Evolutionary conservation across 139 green algal genomes (phyloP).

Genomic region (Edaphochlamys debaryana): DNA sequence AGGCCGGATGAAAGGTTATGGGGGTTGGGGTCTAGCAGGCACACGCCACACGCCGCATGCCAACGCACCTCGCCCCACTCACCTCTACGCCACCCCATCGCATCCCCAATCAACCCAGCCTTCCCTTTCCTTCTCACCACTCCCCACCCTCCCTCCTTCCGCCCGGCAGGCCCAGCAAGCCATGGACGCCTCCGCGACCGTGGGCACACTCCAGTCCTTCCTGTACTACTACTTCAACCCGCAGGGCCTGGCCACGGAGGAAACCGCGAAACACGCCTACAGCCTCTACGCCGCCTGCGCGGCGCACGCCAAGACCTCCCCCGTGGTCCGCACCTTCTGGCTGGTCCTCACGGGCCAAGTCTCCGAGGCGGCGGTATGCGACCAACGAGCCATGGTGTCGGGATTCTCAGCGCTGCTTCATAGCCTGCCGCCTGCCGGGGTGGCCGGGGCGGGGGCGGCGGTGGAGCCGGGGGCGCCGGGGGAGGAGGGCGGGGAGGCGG

Average conservation of each 20-base stretch:
- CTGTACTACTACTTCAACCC: conserved; percentile 51
- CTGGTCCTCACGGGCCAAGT: conserved; percentile 35
- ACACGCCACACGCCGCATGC: too few species aligned
- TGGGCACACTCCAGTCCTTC: conserved; percentile 38
- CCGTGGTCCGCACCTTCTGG: conserved; percentile 38
- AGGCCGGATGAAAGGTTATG: too few species aligned
- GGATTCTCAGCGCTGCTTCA: conserved; percentile 16
- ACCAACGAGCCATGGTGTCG: conserved; percentile 35
- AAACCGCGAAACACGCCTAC: conserved; percentile 19
- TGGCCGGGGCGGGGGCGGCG: not conserved
- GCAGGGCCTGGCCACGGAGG: conserved; percentile 20
- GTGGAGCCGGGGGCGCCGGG: not conserved
- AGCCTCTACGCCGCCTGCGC: conserved; percentile 39
- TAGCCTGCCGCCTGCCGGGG: not conserved
- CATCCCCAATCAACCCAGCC: too few species aligned
- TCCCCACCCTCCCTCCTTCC: too few species aligned
- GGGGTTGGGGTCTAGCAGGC: too few species aligned
- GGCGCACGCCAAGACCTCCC: conserved; percentile 10
- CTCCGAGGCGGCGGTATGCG: conserved; percentile 3
- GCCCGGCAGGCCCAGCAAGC: conserved; percentile 31
- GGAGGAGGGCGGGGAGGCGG: not conserved
- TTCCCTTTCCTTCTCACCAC: too few species aligned
- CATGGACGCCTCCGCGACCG: conserved; percentile 1
- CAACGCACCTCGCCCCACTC: too few species aligned
- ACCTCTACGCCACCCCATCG: too few species aligned